Base-by-base conservation (phyloP, 2,329 filamentous ascomycete species). In the Hypoxylon sp. region DNA sequence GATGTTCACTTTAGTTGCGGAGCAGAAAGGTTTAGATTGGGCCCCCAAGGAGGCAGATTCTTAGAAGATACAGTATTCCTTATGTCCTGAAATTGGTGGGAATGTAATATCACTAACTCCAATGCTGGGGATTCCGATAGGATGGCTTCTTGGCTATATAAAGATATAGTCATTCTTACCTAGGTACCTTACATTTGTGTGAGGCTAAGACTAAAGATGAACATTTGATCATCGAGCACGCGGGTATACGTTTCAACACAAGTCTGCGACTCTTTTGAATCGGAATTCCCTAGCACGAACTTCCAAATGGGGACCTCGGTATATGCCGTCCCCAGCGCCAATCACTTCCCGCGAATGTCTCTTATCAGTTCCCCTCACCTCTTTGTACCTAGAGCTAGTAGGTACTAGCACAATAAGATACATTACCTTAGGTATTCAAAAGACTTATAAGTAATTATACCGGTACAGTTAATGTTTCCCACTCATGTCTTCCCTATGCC, bases 1-100 rank as follows among this genome's bases (percentile, higher is more conserved):
- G 65, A 77, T 91, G 76, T 78, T 90, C 63, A 90, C 88, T n/a
- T 83, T 86, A 67, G 85, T 91, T 44, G 83, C 85, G 3, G 88
- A 90, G 78, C 88, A 90, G 81, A 87, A 85, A 75, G 79, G 79
- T 66, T 46, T 76, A 42, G 74, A 73, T 29, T 77, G 75, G 75
- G 73, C 51, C 3, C 70, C 73, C 8, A 57, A 57, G 51, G 44
- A 67, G 37, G 55, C 48, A n/a, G 39, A 54, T 56, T 22, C 22
- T 44, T 69, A 11, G 53, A 29, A n/a, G n/a, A n/a, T 6, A 29
- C 26, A 29, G 5, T 29, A 29, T 6, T 29, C 5, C 26, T 26
- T 5, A 26, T 3, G 24, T 3, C 24, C 24, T 26, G 3, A 3
- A 26, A 3, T 26, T 26, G 3, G 24, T 26, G 24, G 3, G 24